Conservation (phyloP, 345 rosid genomes). For the Gossypium anomalum region DNA sequence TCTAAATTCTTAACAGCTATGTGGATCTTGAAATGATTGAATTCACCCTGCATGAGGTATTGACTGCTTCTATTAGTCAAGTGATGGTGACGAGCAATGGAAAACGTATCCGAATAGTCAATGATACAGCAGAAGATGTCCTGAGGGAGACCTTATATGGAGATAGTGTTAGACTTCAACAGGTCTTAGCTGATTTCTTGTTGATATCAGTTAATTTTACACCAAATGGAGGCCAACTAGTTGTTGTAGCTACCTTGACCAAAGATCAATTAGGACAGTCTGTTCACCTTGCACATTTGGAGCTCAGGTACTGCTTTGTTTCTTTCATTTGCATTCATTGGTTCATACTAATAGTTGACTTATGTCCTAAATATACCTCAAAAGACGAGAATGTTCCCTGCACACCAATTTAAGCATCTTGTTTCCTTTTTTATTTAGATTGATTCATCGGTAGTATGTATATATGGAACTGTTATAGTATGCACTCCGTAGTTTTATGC, state of each 20-base stretch:
- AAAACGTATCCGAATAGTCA: constrained; percentile 52
- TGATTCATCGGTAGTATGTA: neutral
- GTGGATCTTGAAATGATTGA: constrained; percentile 81
- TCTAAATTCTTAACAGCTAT: constrained; percentile 39
- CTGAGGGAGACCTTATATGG: constrained; percentile 68
- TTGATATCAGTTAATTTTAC: constrained; percentile 53
- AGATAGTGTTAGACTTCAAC: constrained; percentile 88
- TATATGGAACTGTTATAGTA: neutral
- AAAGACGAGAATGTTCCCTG: neutral
- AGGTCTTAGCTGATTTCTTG: constrained; percentile 79
- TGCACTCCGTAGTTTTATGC: neutral
- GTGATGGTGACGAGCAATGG: constrained; percentile 62
- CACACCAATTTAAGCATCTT: neutral
- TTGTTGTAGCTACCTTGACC: constrained; percentile 51
- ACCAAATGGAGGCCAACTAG: constrained; percentile 58
- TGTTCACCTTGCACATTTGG: constrained; percentile 70
- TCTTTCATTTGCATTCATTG: neutral
- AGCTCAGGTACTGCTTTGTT: constrained; percentile 55
- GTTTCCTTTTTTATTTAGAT: neutral
- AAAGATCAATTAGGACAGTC: constrained; percentile 70
- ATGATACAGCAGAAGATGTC: constrained; percentile 54
- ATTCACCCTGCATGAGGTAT: constrained; percentile 54
- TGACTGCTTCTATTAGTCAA: constrained; percentile 73
- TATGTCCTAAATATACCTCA: neutral
- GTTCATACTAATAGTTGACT: neutral